Evolutionary conservation across 2,329 filamentous ascomycete species (phyloP).

Genomic region (Nemania sp.): DNA sequence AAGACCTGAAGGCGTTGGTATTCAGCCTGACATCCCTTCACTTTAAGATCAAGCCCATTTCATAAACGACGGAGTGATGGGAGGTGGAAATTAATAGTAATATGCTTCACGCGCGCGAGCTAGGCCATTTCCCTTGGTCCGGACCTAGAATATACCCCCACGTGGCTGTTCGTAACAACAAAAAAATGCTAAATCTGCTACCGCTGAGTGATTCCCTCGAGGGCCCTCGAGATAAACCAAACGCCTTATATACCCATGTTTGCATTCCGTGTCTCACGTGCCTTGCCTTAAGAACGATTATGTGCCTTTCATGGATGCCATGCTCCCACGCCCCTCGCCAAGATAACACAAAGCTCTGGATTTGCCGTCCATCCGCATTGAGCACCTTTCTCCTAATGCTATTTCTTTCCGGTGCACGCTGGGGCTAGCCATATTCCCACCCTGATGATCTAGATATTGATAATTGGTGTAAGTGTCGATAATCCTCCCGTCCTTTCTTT

Average conservation of each 20-base stretch:
- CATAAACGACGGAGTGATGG: constrained; percentile 24
- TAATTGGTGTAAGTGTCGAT: constrained; percentile 6
- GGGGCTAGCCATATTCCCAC: neutral
- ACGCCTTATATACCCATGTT: constrained; percentile 20
- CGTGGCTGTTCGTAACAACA: constrained; percentile 28
- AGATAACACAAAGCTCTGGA: constrained; percentile 4
- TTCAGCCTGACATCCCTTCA: constrained; percentile 96
- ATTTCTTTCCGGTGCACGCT: neutral
- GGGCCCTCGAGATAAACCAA: constrained; percentile 16
- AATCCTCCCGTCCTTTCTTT: constrained; percentile 35
- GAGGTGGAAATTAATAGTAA: constrained; percentile 8
- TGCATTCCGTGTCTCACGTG: constrained; percentile 8
- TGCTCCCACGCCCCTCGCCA: constrained; percentile 11
- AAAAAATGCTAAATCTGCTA: constrained; percentile 24
- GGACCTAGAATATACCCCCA: constrained; percentile 34
- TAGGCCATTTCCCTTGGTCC: constrained; percentile 27
- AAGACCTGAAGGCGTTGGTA: constrained; percentile 93
- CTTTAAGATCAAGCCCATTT: constrained; percentile 92
- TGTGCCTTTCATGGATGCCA: constrained; percentile 3
- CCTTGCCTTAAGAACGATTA: constrained; percentile 4
- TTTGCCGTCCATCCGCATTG: constrained; percentile 4
- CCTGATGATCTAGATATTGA: constrained; percentile 14
- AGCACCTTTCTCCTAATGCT: constrained; percentile 12
- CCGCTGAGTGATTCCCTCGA: constrained; percentile 17
- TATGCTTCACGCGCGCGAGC: constrained; percentile 30